A percentile compares a stretch with the other conserved stretches of the same genome.
Conservation (phyloP, 2,329 filamentous ascomycete genomes). For the Cladosporium sp. region DNA sequence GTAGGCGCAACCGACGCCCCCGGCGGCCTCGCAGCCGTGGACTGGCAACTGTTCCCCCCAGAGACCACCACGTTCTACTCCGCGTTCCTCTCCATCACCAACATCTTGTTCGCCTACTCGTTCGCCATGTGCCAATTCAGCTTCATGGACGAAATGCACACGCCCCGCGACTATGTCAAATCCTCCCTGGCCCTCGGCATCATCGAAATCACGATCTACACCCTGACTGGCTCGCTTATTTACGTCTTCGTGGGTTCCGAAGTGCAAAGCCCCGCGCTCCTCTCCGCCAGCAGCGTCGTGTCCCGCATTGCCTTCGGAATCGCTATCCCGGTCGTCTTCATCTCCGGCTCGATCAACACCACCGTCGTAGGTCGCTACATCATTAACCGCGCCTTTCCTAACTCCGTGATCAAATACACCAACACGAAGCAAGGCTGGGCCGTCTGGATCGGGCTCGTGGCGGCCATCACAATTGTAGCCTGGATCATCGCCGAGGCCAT, state of each 20-base stretch:
- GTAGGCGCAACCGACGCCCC: constrained; percentile 24
- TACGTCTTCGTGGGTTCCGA: constrained; percentile 61
- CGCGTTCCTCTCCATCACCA: constrained; percentile 62
- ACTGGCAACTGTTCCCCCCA: constrained; percentile 33
- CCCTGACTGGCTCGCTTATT: constrained; percentile 61
- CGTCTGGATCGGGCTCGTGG: constrained; percentile 58
- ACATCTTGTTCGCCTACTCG: constrained; percentile 65
- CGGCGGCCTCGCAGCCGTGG: constrained; percentile 29
- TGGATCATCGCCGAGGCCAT: constrained; percentile 69
- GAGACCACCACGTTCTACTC: constrained; percentile 41
- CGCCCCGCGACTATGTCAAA: constrained; percentile 59
- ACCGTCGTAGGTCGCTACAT: constrained; percentile 50
- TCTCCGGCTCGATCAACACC: constrained; percentile 70
- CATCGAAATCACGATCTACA: constrained; percentile 61
- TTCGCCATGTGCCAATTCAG: constrained; percentile 59
- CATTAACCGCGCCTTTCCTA: constrained; percentile 59
- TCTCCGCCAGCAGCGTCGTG: constrained; percentile 53
- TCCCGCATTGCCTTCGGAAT: constrained; percentile 65
- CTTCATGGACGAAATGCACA: constrained; percentile 62
- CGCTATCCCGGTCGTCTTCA: constrained; percentile 67
- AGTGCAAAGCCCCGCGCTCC: constrained; percentile 62
- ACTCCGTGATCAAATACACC: constrained; percentile 46
- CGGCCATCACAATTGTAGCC: constrained; percentile 57
- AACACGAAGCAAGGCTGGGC: constrained; percentile 42
- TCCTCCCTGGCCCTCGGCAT: constrained; percentile 54